Percentiles rank a stretch among this genome's conserved stretches.
phyloP scores from a whole-genome alignment of 139 green algal species.

The Chlamydomonas sphaeroides region DNA sequence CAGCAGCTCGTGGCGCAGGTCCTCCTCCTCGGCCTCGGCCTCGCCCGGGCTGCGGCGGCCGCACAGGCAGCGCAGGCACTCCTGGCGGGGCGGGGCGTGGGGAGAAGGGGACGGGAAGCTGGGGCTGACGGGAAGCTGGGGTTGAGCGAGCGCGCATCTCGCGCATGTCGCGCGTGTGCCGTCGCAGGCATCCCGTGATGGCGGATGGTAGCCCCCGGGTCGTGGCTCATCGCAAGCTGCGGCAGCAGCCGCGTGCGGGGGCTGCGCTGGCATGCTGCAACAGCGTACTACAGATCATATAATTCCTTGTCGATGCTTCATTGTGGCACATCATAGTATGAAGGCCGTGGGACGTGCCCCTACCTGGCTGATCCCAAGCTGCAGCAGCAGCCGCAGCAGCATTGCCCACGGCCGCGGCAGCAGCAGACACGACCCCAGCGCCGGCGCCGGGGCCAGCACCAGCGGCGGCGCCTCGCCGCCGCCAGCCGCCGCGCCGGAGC shows the following conservation, averaged over 20 bases:
- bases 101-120: not conserved
- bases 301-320: no score
- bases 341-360: no score
- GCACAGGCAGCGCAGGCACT: constrained; percentile 52
- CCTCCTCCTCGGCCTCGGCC: constrained; percentile 45
- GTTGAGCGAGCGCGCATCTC: no score
- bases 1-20: constrained; percentile 55
- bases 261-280: no score
- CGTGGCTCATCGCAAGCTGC: no score
- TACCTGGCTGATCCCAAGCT: constrained; percentile 57
- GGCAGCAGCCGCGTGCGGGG: no score
- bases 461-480: not conserved
- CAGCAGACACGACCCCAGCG: constrained; percentile 65
- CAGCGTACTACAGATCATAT: no score
- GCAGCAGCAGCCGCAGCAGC: constrained; percentile 80
- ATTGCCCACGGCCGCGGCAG: constrained; percentile 71
- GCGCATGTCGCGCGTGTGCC: no score
- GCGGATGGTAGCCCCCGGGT: no score
- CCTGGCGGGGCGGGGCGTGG: not conserved
- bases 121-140: no score
- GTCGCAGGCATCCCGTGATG: no score
- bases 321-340: no score
- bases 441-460: constrained; percentile 40
- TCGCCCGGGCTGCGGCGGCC: not conserved
- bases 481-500: not conserved